Conservation (phyloP, 2,329 filamentous ascomycete genomes). For the Orbilia ellipsospora region DNA sequence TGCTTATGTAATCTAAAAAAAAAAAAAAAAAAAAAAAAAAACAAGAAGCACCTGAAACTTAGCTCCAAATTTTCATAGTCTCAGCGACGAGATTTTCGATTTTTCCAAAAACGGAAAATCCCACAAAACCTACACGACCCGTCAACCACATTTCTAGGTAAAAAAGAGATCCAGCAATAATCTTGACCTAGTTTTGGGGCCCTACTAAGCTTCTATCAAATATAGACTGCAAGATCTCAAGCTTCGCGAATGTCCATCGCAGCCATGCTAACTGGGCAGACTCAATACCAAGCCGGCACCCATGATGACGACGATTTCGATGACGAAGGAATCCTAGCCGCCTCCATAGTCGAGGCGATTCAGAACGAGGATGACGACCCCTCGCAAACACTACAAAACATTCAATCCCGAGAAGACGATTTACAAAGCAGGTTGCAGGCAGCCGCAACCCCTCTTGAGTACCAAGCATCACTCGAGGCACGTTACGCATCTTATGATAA, state of each 20-base stretch:
- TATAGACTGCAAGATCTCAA: no score
- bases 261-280: constrained; percentile 38
- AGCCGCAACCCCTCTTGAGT: constrained; percentile 94
- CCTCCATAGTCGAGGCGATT: constrained; percentile 95
- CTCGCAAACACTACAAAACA: constrained; percentile 69
- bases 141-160: not conserved
- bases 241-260: not conserved
- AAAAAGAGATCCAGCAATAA: no score
- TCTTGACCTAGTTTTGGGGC: no score
- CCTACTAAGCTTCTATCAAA: no score
- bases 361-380: constrained; percentile 87
- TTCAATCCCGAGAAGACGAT: constrained; percentile 80
- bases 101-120: constrained; percentile 12
- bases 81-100: not conserved
- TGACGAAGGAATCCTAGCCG: constrained; percentile 93
- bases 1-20: no score
- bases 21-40: no score
- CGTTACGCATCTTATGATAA: constrained; percentile 99
- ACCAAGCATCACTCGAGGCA: constrained; percentile 92
- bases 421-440: constrained; percentile 91
- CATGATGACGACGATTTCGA: constrained; percentile 75
- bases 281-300: constrained; percentile 39
- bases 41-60: no score
- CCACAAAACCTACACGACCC: constrained; percentile 1
- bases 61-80: no score